These are phyloP conservation scores for Prunella vulgaris DNA, from an alignment of 257 asterid genomes.

Conservation along the genomic window DNA sequence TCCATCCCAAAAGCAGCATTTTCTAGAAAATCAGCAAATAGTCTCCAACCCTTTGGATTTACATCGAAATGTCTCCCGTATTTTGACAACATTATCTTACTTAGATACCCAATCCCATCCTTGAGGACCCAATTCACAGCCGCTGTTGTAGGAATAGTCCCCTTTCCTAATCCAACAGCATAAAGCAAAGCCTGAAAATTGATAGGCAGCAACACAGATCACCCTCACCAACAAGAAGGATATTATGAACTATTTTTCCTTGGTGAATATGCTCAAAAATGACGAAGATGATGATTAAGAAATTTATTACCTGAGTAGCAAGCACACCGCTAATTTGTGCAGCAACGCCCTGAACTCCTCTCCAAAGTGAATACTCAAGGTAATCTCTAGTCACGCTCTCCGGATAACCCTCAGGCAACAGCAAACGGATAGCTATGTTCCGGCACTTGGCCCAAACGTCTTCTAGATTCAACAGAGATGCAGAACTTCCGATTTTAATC, in stretches of 20 bases:
- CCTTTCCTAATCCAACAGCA: slow-evolving; percentile 96
- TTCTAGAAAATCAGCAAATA: slow-evolving; percentile 87
- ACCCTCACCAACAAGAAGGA: slow-evolving; percentile 11
- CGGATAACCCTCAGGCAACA: slow-evolving; percentile 92
- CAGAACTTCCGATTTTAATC: slow-evolving; percentile 28
- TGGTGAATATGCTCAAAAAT: background rate
- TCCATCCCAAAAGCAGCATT: slow-evolving; percentile 97
- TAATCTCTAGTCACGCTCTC: slow-evolving; percentile 91
- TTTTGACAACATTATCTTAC: slow-evolving; percentile 86
- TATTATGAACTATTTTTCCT: background rate
- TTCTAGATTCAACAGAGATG: slow-evolving; percentile 20
- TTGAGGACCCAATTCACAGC: slow-evolving; percentile 97
- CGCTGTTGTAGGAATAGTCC: slow-evolving; percentile 98
- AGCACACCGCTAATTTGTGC: slow-evolving; percentile 95
- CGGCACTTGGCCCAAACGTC: slow-evolving; percentile 65
- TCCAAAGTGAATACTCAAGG: slow-evolving; percentile 93
- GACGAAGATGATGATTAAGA: background rate
- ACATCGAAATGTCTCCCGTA: slow-evolving; percentile 97
- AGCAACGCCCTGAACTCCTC: slow-evolving; percentile 96
- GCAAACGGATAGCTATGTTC: slow-evolving; percentile 43
- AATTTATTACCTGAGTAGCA: slow-evolving; percentile 72
- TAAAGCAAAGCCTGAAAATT: slow-evolving; percentile 76
- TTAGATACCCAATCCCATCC: slow-evolving; percentile 94
- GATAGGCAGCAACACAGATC: slow-evolving; percentile 10
- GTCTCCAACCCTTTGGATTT: slow-evolving; percentile 96